Base-by-base conservation (phyloP, 73 alveolate species). In the Paramecium sonneborni region DNA sequence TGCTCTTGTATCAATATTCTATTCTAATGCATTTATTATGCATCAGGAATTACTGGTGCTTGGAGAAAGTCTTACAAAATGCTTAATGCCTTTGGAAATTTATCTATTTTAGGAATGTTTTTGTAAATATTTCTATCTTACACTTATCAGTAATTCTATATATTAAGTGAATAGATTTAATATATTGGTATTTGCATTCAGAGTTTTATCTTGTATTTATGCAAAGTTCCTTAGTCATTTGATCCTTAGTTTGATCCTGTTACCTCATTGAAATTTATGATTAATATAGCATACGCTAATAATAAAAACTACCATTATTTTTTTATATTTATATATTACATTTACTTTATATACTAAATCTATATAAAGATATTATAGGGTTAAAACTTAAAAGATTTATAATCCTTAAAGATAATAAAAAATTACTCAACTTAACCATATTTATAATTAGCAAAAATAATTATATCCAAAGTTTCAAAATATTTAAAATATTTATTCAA, bases 201-300 rank as follows among this genome's bases (percentile, higher is more conserved):
- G 52, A 32, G 44, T 62, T 3, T 10, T 79, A 15, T 79, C 90
- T 2, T 79, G 55, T 24, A 79, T 79, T 43, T 79, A 79, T 26
- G 90, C 90, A 10, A 79, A 79, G 55, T 79, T 79, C 72, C 48
- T 79, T 23, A 24, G 62, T 24, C 90, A 79, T 46, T 46, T 79
- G 74, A 79, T 79, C 12, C 44, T 79, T 46, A 79, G 55, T 79
- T 18, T 79, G 74, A 79, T 79, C 24, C 55, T 79, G 46, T 34
- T 79, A 24, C 90, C 90, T 37, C 90, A 79, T 79, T 79, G 90
- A 79, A 38, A 79, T 62, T 62, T 52, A 52, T 52, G 20, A 52
- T 52, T 18, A 52, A 52, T 52, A 52, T 52, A 18, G 8, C 6
- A 18, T 15, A 52, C 10, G 30, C 34, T 52, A 52, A 18, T 52